These are phyloP conservation scores for Galerina sulciceps DNA, from an alignment of 768 basidiomycete species.

Conservation along the genomic window DNA sequence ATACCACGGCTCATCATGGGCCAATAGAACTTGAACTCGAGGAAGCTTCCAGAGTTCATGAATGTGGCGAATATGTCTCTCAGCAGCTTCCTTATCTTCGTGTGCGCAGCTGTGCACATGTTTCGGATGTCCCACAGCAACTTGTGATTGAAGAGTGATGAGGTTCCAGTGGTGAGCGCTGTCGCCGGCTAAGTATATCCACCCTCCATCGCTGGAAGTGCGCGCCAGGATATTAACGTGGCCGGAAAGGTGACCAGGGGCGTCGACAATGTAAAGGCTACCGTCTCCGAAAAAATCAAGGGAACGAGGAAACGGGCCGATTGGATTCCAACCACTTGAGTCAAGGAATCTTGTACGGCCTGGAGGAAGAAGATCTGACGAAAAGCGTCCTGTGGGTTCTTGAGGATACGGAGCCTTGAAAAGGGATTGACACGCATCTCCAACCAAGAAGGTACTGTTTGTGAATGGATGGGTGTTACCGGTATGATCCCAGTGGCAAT, in stretches of 20 bases:
- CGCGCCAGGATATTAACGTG: slow-evolving; percentile 60
- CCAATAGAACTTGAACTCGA: slow-evolving; percentile 50
- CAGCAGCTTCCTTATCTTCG: slow-evolving; percentile 43
- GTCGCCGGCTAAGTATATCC: slow-evolving; percentile 61
- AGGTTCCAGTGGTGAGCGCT: slow-evolving; percentile 60
- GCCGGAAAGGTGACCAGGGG: slow-evolving; percentile 59
- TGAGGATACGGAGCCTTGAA: slow-evolving; percentile 46
- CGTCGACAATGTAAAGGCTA: slow-evolving; percentile 59
- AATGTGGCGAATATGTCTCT: slow-evolving; percentile 44
- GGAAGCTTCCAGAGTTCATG: slow-evolving; percentile 38
- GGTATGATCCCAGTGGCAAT: slow-evolving; percentile 59
- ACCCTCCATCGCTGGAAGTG: slow-evolving; percentile 54
- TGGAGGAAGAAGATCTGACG: slow-evolving; percentile 38
- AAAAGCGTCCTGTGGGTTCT: slow-evolving; percentile 36
- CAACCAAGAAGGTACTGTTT: slow-evolving; percentile 51
- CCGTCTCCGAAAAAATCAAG: slow-evolving; percentile 63
- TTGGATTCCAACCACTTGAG: slow-evolving; percentile 35
- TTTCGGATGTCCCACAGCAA: slow-evolving; percentile 36
- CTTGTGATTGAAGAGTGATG: slow-evolving; percentile 45
- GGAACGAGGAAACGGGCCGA: slow-evolving; percentile 56
- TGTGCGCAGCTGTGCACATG: slow-evolving; percentile 44
- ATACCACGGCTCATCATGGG: slow-evolving; percentile 61
- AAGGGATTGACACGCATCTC: slow-evolving; percentile 38
- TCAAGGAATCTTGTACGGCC: slow-evolving; percentile 44
- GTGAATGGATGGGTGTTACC: slow-evolving; percentile 52